Conservation (phyloP, 805 yeast genomes). For the Lipomyces sp. region DNA sequence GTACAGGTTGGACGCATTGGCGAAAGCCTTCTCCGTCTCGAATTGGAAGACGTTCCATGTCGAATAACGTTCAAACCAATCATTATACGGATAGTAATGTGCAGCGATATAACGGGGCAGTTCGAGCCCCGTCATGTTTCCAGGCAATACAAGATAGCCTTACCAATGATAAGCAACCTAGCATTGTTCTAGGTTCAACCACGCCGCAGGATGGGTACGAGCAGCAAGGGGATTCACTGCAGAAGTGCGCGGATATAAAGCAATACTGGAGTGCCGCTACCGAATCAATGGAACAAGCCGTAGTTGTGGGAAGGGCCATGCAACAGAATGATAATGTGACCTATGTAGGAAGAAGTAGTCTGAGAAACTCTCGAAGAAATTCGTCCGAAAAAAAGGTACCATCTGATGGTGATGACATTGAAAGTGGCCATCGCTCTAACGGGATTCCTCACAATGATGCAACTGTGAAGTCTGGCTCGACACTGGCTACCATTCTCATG, state of each 20-base stretch:
- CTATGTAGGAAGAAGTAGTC: not conserved
- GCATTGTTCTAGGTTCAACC: not conserved
- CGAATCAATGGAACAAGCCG: not conserved
- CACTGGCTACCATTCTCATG: not conserved
- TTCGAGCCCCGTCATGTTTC: not conserved
- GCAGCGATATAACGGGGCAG: not conserved
- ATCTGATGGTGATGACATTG: not conserved
- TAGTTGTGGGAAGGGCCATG: not conserved
- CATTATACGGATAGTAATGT: not conserved
- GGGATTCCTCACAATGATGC: not conserved
- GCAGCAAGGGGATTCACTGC: not conserved
- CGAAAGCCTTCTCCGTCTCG: not conserved
- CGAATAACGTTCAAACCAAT: not conserved
- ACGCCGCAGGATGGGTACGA: not conserved
- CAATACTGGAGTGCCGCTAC: not conserved
- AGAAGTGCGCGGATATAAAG: not conserved
- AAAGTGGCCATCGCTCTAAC: not conserved
- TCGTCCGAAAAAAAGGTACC: not conserved
- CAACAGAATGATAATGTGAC: not conserved
- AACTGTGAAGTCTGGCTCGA: not conserved
- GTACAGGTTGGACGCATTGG: slow-evolving; percentile 1
- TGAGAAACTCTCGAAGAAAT: not conserved
- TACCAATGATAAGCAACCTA: not conserved
- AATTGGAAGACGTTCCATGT: not conserved
- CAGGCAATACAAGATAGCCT: not conserved